Conservation (phyloP, 371 early-diverging fungal genomes). For the Entomophthora muscae region DNA sequence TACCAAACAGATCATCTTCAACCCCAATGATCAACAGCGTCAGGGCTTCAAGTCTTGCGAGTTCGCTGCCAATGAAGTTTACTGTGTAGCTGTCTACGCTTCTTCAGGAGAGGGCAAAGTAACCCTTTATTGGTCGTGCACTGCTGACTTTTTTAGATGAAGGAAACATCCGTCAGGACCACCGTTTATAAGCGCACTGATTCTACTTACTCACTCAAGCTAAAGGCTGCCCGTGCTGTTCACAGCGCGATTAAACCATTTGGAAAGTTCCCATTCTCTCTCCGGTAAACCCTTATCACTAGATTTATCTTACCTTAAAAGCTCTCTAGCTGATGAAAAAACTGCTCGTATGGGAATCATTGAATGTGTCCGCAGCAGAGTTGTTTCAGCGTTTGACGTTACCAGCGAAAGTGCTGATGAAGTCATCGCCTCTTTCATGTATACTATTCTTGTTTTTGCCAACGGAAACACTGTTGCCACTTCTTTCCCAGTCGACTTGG, state of each 20-base stretch:
- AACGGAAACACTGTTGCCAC: constrained; percentile 66
- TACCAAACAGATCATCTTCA: constrained; percentile 77
- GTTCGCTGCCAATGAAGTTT: constrained; percentile 78
- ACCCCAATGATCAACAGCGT: constrained; percentile 64
- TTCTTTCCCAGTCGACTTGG: constrained; percentile 38
- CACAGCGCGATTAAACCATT: constrained; percentile 56
- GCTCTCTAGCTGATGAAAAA: constrained; percentile 59
- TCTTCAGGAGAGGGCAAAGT: constrained; percentile 79
- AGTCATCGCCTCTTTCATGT: constrained; percentile 75
- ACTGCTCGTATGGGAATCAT: constrained; percentile 81
- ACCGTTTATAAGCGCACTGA: constrained; percentile 84
- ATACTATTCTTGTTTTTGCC: constrained; percentile 76
- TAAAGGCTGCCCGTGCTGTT: constrained; percentile 65
- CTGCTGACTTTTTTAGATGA: constrained; percentile 17
- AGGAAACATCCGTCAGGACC: constrained; percentile 53
- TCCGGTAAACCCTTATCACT: constrained; percentile 28
- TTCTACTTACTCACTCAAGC: constrained; percentile 71
- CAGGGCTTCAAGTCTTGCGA: constrained; percentile 46
- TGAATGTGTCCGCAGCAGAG: constrained; percentile 69
- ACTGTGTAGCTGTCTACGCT: constrained; percentile 66
- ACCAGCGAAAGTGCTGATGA: constrained; percentile 68
- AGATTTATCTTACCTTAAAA: not conserved
- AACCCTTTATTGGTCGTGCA: not conserved
- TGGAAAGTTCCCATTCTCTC: constrained; percentile 77
- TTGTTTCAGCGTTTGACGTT: constrained; percentile 67